phyloP scores from a whole-genome alignment of 768 basidiomycete genomes.

The Naganishia kalamii region DNA sequence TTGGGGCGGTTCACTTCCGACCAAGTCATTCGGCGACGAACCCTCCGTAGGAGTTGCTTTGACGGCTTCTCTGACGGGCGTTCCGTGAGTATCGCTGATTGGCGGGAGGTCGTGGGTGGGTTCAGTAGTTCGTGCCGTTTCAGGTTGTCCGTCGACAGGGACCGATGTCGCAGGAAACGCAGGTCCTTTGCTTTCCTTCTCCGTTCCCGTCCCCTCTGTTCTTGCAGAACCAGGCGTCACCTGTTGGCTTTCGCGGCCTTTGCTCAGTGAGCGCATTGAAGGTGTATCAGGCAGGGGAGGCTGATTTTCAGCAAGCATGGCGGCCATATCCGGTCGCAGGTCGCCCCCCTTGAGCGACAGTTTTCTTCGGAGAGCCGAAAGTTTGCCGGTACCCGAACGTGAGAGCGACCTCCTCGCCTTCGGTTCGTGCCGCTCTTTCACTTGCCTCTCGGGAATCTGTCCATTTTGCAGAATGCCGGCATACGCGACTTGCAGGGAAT shows the following conservation, averaged over 20 bases:
- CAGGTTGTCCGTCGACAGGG: too few relatives aligned
- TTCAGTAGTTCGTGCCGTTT: too few relatives aligned
- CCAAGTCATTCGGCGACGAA: too few relatives aligned
- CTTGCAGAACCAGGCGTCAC: not conserved
- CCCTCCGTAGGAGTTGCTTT: too few relatives aligned
- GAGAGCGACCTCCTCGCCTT: not conserved
- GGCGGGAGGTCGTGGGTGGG: too few relatives aligned
- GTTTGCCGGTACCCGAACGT: not conserved
- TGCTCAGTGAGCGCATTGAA: not conserved
- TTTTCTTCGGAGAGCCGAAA: conserved; percentile 3
- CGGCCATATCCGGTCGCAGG: not conserved
- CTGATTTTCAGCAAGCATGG: not conserved
- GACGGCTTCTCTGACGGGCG: too few relatives aligned
- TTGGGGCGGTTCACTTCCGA: too few relatives aligned
- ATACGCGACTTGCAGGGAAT: conserved; percentile 12
- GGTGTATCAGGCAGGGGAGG: not conserved
- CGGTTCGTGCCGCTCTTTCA: not conserved
- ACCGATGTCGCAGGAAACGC: too few relatives aligned
- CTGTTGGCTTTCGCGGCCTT: not conserved
- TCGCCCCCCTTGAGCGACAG: conserved; percentile 2
- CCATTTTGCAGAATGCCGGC: not conserved
- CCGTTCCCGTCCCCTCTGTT: too few relatives aligned
- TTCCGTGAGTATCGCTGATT: too few relatives aligned
- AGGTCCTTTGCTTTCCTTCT: too few relatives aligned
- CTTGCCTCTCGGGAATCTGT: not conserved